Base-by-base conservation (phyloP, 768 basidiomycete species). In the Tulasnella sp. region DNA sequence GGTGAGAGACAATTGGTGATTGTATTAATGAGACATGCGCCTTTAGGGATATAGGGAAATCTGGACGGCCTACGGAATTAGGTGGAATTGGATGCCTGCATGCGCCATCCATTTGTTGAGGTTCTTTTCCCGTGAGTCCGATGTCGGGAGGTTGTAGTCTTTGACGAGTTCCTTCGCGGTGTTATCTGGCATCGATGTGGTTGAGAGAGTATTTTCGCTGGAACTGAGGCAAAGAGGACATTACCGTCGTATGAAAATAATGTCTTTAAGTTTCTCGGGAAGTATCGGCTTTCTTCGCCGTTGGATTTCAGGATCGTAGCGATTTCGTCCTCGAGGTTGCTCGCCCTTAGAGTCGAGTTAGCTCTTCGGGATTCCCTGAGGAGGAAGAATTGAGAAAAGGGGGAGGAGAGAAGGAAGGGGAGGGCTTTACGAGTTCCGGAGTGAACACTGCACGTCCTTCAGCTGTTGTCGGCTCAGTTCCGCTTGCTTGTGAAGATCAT, bases 21-120 rank as follows among this genome's bases (percentile, higher is more conserved):
- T n/a, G n/a, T n/a, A n/a, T n/a, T n/a, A n/a, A n/a, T n/a, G n/a
- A n/a, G n/a, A n/a, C n/a, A n/a, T n/a, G n/a, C n/a, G n/a, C n/a
- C n/a, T n/a, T n/a, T n/a, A n/a, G n/a, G n/a, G n/a, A n/a, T n/a
- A 46, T 25, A 14, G 11, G 21, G 23, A 49, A 27, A 29, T 7
- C 23, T 17, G 4, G 25, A 9, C 25, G 15, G 57, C 59, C 29
- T 32, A 60, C 59, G 57, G 75, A 57, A 87, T 78, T 64, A 81
- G 70, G 51, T 67, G 69, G 17, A 68, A 54, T 48, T 67, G 56
- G 57, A 63, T 59, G 76, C 80, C 81, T 55, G 80, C 76, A 62
- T 78, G 75, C 29, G 72, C 66, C 67, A 82, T 71, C 64, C 83
- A 82, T n/a, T 71, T 67, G 60, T 76, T 79, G 45, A 78, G 65